These are phyloP conservation scores for Emergomyces orientalis DNA, from an alignment of 2,329 filamentous ascomycete genomes.

Conservation along the genomic window DNA sequence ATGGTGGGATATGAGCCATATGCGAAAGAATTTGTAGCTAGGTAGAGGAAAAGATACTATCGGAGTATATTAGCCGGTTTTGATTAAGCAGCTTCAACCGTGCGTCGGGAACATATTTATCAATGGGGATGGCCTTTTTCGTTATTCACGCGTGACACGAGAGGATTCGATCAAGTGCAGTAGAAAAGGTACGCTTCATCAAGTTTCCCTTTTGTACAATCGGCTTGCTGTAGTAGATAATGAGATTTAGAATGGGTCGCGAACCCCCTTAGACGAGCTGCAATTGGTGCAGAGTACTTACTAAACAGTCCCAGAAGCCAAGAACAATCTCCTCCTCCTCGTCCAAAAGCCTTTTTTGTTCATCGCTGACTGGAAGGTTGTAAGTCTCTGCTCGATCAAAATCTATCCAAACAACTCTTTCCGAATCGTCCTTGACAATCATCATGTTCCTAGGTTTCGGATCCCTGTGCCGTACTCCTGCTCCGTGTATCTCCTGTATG, in stretches of 20 bases:
- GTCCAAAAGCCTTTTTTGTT: conserved; percentile 8
- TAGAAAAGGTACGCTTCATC: not conserved
- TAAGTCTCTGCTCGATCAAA: conserved; percentile 9
- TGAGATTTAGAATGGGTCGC: conserved; percentile 8
- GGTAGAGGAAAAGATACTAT: not conserved
- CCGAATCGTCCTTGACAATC: conserved; percentile 10
- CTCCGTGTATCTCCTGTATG: conserved; percentile 18
- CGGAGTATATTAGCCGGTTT: not conserved
- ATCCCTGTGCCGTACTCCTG: conserved; percentile 19
- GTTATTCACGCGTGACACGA: conserved; percentile 2
- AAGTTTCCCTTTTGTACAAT: conserved; percentile 3
- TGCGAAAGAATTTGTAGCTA: not conserved
- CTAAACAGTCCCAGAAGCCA: not conserved
- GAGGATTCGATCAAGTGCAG: conserved; percentile 2
- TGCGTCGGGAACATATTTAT: not conserved
- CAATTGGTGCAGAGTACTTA: conserved; percentile 6
- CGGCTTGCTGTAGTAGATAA: conserved; percentile 8
- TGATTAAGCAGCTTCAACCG: not conserved
- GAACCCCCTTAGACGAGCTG: no score
- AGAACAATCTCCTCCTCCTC: conserved; percentile 1
- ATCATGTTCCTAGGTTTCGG: conserved; percentile 23
- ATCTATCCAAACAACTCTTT: conserved; percentile 16
- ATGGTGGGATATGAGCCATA: not conserved
- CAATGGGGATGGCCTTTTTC: conserved; percentile 4
- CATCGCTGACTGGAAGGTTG: conserved; percentile 3